Base-by-base conservation (phyloP, 176 grass and related monocot genomes). In the Zea mays region DNA sequence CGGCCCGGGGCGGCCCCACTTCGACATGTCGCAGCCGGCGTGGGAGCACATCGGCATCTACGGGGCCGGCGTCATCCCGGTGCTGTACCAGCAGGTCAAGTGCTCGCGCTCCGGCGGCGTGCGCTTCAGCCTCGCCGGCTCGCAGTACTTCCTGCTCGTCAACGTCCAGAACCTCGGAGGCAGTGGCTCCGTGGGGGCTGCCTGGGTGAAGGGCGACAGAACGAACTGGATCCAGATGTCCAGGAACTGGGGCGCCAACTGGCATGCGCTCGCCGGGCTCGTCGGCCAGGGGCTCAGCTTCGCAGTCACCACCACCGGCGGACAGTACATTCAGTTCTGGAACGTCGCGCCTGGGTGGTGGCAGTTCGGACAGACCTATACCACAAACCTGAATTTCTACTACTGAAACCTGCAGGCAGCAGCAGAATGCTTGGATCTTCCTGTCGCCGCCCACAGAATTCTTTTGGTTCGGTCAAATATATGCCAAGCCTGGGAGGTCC, bases 1-100 rank as follows among this genome's bases (percentile, higher is more conserved):
- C 83, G 85, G 85, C 63, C 49, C 70, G 7, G 83, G 83, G 0
- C 90, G 75, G 0, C 27, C 49, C 0, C 90, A 92, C 74, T 92
- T 92, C 17, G 90, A 92, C 86, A 92, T 92, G 90, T 71, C 90
- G 40, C 82, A 92, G 78, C 86, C 90, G 16, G 63, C 90, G 12
- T 92, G 83, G 86, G 66, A 80, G 79, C 4, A 48, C 39, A 88
- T 89, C 76, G 86, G 63, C 16, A 0, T 61, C 27, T 71, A 70
- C 72, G 10, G 3, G 2, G 90, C 56, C 6, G 90, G 90, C n/a
- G 73, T 92, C 48, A 60, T 92, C 67, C 90, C 86, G 0, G 79
- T 92, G 9, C 39, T 73, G 6, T 92, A 79, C 82, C 86, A 70
- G 77, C 75, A 75, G 57, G 82, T 89, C 66, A 45, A 21, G 54